phyloP scores from a whole-genome alignment of 2,329 filamentous ascomycete genomes.

The Cladophialophora carrionii region DNA sequence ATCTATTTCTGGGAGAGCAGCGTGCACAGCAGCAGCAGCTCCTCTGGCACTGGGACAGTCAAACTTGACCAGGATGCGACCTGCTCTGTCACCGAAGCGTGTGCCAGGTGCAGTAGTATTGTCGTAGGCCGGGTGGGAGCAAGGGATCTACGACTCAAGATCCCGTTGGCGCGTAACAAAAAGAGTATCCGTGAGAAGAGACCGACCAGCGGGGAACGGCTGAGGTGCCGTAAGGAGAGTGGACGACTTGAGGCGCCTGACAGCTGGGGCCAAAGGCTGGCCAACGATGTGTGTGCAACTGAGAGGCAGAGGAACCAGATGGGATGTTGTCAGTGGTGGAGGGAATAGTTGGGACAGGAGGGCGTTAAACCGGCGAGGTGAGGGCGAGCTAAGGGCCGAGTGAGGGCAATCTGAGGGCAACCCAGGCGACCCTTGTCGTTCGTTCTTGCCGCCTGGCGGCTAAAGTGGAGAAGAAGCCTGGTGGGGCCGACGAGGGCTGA shows the following conservation, averaged over 20 bases:
- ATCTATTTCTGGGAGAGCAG: conserved; percentile 37
- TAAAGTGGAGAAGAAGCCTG: conserved; percentile 23
- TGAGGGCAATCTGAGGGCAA: not conserved
- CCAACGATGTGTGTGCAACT: conserved; percentile 17
- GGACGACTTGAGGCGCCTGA: conserved; percentile 28
- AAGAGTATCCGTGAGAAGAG: conserved; percentile 23
- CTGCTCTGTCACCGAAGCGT: conserved; percentile 34
- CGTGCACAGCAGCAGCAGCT: conserved; percentile 25
- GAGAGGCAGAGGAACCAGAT: conserved; percentile 17
- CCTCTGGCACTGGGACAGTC: conserved; percentile 20
- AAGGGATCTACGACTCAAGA: conserved; percentile 29
- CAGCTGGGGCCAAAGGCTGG: conserved; percentile 19
- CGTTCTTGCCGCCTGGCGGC: conserved; percentile 32
- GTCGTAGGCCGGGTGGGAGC: conserved; percentile 17
- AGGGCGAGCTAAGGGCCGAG: not conserved
- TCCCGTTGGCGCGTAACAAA: conserved; percentile 33
- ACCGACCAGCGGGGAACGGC: conserved; percentile 25
- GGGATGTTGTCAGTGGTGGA: conserved; percentile 21
- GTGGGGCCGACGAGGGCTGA: conserved; percentile 9
- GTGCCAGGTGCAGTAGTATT: conserved; percentile 30
- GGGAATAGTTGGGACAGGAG: conserved; percentile 8
- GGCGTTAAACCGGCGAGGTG: conserved; percentile 32
- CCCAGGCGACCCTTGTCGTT: conserved; percentile 10
- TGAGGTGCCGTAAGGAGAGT: conserved; percentile 24
- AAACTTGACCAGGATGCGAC: conserved; percentile 36